Evolutionary conservation across 768 basidiomycete genomes (phyloP).

Genomic region (Serpula lacrymans): DNA sequence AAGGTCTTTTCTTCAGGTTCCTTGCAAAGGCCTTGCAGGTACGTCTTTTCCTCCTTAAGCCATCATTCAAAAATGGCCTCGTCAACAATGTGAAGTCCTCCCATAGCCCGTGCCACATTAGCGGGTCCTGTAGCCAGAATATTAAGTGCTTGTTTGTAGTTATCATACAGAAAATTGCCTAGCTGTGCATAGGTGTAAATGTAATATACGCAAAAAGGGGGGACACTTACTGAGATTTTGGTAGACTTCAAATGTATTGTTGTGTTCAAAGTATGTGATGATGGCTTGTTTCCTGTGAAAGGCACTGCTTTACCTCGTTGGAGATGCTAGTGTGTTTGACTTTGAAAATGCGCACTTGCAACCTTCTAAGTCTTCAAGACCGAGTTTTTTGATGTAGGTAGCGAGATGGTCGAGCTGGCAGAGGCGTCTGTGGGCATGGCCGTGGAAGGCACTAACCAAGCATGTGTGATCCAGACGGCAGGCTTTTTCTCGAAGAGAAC

Average conservation of each 20-base stretch:
- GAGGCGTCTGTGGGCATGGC: conserved; percentile 17
- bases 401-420: conserved; percentile 18
- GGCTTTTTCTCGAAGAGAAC: too few species aligned
- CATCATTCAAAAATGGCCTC: too few species aligned
- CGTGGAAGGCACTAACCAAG: conserved; percentile 17
- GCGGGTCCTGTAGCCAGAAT: too few species aligned
- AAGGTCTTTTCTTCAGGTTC: conserved; percentile 8
- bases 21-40: conserved; percentile 1
- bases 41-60: conserved; percentile 2
- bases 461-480: too few species aligned
- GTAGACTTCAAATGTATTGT: background rate
- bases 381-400: conserved; percentile 11
- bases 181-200: background rate
- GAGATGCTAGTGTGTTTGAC: too few species aligned
- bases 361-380: conserved; percentile 19
- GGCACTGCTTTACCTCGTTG: too few species aligned
- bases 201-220: background rate
- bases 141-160: background rate
- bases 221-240: background rate
- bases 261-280: conserved; percentile 1
- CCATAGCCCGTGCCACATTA: too few species aligned
- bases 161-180: background rate
- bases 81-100: too few species aligned
- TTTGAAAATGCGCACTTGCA: conserved; percentile 17
- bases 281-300: too few species aligned